Base-by-base conservation (phyloP, 805 yeast species). In the Cyberlindnera bimundalis region DNA sequence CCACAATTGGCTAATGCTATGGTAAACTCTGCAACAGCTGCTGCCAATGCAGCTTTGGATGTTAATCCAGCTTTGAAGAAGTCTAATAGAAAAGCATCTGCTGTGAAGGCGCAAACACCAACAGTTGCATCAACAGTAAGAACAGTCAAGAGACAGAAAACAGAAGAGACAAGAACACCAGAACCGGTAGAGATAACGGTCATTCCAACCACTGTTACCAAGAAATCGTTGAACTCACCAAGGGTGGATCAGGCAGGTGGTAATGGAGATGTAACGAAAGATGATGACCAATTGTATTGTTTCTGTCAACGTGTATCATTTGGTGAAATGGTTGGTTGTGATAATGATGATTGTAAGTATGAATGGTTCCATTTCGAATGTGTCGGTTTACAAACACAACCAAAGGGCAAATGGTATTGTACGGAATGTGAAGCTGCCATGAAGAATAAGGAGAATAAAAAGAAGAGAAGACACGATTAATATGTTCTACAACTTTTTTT, bases 301-400 rank as follows among this genome's bases (percentile, higher is more conserved):
- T 84, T 85, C 65, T 91, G 99, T 59, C 95, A 88, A 58, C 88
- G 90, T 51, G 95, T 85, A 0, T 89, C 97, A 0, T 87, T 83
- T 64, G 99, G 99, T 18, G 87, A 82, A 54, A 91, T 91, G 99
- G 87, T 91, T 50, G 97, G 93, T 0, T 91, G 99, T 65, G 99
- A 91, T 59, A 85, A 88, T 48, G 84, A 83, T 18, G 80, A 83
- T 52, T 93, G 99, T 68, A 78, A 80, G 57, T 80, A 72, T 50
- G 96, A 88, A 60, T 91, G 98, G 98, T 91, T 91, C 66, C 99
- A 93, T 63, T 91, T 90, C 72, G 83, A 81, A 41, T 93, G 99
- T 68, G 96, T 91, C 30, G 96, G 96, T 1, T 68, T 91, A 45
- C 81, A 79, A 15, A 81, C 79, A 37, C 96, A 95, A 5, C 98